Evolutionary conservation across 2,329 filamentous ascomycete genomes (phyloP).

Genomic region (Myriosclerotinia scirpicola): DNA sequence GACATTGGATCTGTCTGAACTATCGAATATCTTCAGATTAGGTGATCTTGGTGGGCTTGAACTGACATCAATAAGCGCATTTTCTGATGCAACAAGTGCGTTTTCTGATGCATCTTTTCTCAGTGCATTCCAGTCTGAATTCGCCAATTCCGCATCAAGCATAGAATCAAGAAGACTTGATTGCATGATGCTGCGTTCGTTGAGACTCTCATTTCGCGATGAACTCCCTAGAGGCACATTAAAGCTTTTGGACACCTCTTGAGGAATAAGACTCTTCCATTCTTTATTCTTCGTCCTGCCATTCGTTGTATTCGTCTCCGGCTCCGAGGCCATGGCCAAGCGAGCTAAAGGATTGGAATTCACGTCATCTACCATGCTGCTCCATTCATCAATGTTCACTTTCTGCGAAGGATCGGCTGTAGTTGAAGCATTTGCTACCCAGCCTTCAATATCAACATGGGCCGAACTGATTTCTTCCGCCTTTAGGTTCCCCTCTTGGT

Average conservation of each 20-base stretch:
- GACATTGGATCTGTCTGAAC: background rate
- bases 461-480: background rate
- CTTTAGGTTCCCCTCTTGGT: background rate
- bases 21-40: constrained; percentile 5
- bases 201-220: background rate
- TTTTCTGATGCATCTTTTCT: background rate
- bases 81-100: constrained; percentile 2
- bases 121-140: constrained; percentile 9
- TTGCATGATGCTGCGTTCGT: background rate
- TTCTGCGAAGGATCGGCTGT: constrained; percentile 2
- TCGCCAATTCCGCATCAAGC: constrained; percentile 6
- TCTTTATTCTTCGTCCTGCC: background rate
- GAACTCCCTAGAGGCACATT: background rate
- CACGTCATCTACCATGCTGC: background rate
- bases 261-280: background rate
- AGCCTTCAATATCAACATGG: constrained; percentile 14
- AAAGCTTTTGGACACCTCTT: background rate
- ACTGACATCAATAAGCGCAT: constrained; percentile 4
- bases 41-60: constrained; percentile 11
- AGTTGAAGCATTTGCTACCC: constrained; percentile 15
- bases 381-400: background rate
- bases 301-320: background rate
- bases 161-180: constrained; percentile 16
- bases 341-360: constrained; percentile 3
- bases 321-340: background rate